Conservation (phyloP, 2,329 filamentous ascomycete genomes). For the Aspergillus arachidicola region DNA sequence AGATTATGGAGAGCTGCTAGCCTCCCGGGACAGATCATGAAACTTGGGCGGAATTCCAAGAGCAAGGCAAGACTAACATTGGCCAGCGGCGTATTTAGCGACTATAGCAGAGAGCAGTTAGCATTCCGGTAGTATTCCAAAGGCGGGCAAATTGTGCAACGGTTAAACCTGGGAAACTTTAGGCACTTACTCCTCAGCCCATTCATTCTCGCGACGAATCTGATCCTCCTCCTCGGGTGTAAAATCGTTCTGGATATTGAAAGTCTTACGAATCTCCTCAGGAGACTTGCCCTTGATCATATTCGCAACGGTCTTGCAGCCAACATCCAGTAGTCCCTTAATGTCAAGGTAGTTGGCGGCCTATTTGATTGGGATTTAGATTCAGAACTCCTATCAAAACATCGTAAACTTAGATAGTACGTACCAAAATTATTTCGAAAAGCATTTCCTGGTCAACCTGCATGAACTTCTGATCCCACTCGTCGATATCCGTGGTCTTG, state of each 20-base stretch:
- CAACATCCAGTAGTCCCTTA: slow-evolving; percentile 95
- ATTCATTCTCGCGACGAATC: slow-evolving; percentile 89
- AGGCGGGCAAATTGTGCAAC: neutral
- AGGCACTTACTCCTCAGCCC: slow-evolving; percentile 72
- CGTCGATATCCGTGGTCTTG: slow-evolving; percentile 98
- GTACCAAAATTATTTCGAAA: slow-evolving; percentile 95
- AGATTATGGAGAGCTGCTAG: slow-evolving; percentile 4
- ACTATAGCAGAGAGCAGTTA: slow-evolving; percentile 23
- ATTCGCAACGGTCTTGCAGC: slow-evolving; percentile 99
- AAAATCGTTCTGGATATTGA: slow-evolving; percentile 99
- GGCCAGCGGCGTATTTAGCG: slow-evolving; percentile 52
- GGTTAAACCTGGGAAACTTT: neutral
- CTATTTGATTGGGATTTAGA: slow-evolving; percentile 46
- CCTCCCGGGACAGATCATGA: slow-evolving; percentile 1
- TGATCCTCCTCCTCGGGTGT: slow-evolving; percentile 99
- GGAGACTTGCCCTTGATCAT: slow-evolving; percentile 99
- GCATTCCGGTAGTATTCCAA: neutral
- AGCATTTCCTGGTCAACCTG: slow-evolving; percentile 99
- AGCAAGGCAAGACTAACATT: slow-evolving; percentile 5
- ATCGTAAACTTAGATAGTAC: slow-evolving; percentile 35
- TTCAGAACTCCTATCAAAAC: neutral
- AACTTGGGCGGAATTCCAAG: slow-evolving; percentile 6
- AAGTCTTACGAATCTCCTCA: slow-evolving; percentile 98
- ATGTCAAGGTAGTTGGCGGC: slow-evolving; percentile 99
- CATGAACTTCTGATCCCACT: slow-evolving; percentile 99